Evolutionary conservation across 306 rosid genomes (phyloP), one percentile per base, ranked within the genome.

Genomic region (Canavalia ensiformis): DNA sequence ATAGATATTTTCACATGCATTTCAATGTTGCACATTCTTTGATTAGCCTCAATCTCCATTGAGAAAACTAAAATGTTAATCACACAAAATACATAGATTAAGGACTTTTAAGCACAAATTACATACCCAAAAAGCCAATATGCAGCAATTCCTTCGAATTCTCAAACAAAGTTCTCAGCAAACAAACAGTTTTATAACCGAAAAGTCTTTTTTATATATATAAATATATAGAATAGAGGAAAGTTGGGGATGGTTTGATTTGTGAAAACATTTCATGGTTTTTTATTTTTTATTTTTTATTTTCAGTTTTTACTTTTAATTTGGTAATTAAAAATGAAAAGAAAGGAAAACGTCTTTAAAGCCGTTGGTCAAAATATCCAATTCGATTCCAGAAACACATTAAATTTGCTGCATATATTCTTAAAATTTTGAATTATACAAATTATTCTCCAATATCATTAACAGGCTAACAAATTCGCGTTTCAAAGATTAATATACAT

Each of bases 81-180:
- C 42, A 46, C 25, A 30, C 28, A 42, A 44, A 65, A 8, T 2
- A 62, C 45, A 34, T 11, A 62, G 0, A 62, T 8, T 67, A 67
- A 4, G 54, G 51, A 8, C 1, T 44, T 34, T 42, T 42, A 42
- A 41, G n/a, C 72, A 8, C 34, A 67, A 25, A 67, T 42, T 4
- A 18, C 35, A 67, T 25, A 67, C 25, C 72, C 72, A 44, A 67
- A 18, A 41, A 29, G 51, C 44, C 10, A 68, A 55, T 10, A 68
- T 25, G 55, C 55, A 44, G 8, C 34, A 46, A 68, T 28, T 45
- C 55, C 33, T 28, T 45, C n/a, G 8, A 45, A 68, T 44, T 44
- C 54, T 25, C 37, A 41, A 62, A 62, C 25, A 60, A 37, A 37
- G 2, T 35, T 37, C n/a, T 65, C 33, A 39, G 3, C 3, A 7